Evolutionary conservation across 768 basidiomycete genomes (phyloP).

Genomic region (Panus rudis): DNA sequence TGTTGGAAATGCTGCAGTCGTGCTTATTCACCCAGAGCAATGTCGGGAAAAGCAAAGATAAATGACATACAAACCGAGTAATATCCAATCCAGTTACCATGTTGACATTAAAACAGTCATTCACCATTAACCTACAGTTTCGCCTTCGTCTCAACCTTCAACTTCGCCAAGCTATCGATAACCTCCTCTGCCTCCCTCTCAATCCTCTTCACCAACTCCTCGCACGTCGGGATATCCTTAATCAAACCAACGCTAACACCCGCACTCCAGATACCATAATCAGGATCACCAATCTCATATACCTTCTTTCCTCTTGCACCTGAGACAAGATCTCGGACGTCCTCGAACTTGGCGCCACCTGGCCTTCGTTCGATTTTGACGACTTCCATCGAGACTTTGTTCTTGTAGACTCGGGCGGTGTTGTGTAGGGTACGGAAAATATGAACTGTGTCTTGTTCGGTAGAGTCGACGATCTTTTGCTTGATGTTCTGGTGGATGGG

Average conservation of each 20-base stretch:
- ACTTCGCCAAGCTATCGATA: constrained; percentile 39
- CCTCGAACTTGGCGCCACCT: constrained; percentile 84
- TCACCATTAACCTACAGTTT: constrained; percentile 16
- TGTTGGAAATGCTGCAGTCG: too few relatives aligned
- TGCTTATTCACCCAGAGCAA: too few relatives aligned
- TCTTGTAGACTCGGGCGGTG: constrained; percentile 83
- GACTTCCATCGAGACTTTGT: constrained; percentile 77
- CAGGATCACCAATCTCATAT: constrained; percentile 78
- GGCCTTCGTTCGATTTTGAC: constrained; percentile 75
- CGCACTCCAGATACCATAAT: constrained; percentile 82
- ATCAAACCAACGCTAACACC: constrained; percentile 66
- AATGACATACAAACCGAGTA: too few relatives aligned
- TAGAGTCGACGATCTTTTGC: constrained; percentile 76
- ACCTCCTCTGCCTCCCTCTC: constrained; percentile 72
- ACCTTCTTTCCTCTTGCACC: constrained; percentile 65
- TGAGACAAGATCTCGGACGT: constrained; percentile 70
- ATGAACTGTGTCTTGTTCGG: constrained; percentile 79
- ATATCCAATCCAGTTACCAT: too few relatives aligned
- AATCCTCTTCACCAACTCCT: constrained; percentile 57
- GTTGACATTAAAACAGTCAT: too few relatives aligned
- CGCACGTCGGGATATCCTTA: constrained; percentile 78
- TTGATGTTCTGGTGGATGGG: constrained; percentile 90
- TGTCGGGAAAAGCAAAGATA: too few relatives aligned
- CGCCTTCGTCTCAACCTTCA: constrained; percentile 14
- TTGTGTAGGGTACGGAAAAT: constrained; percentile 86